A percentile compares a stretch with the other conserved stretches of the same genome.
phyloP scores from a whole-genome alignment of 345 rosid species.

The Theobroma cacao region DNA sequence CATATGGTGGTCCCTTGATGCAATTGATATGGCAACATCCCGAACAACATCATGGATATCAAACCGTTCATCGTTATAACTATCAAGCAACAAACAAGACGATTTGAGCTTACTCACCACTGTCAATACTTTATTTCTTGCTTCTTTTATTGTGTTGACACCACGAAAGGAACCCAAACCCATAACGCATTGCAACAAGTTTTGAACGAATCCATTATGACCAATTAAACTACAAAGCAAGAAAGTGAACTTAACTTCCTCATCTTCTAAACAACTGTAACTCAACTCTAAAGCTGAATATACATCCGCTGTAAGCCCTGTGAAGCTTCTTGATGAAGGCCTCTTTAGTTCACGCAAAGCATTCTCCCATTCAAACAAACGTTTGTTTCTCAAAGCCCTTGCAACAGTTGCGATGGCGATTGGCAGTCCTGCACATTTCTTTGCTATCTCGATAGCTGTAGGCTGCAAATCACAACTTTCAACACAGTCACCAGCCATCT shows the following conservation, averaged over 20 bases:
- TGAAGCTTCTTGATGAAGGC: neutral
- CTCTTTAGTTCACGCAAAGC: neutral
- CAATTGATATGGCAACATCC: conserved; percentile 9
- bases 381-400: no score
- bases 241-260: conserved; percentile 13
- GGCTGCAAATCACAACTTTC: neutral
- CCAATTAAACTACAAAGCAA: conserved; percentile 8
- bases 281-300: neutral
- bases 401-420: no score
- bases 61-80: neutral
- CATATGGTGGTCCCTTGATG: neutral
- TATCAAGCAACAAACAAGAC: conserved; percentile 6
- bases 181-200: neutral
- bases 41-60: conserved; percentile 17
- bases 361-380: no score
- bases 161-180: conserved; percentile 17
- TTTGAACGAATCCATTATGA: neutral
- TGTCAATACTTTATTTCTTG: neutral
- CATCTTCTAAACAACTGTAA: no score
- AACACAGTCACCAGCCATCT: neutral
- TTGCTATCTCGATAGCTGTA: neutral
- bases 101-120: conserved; percentile 12
- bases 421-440: neutral
- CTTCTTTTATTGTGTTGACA: conserved; percentile 1
- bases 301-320: neutral